These are phyloP conservation scores for Aspergillus campestris DNA, from an alignment of 495 filamentous ascomycete genomes.

Conservation along the genomic window DNA sequence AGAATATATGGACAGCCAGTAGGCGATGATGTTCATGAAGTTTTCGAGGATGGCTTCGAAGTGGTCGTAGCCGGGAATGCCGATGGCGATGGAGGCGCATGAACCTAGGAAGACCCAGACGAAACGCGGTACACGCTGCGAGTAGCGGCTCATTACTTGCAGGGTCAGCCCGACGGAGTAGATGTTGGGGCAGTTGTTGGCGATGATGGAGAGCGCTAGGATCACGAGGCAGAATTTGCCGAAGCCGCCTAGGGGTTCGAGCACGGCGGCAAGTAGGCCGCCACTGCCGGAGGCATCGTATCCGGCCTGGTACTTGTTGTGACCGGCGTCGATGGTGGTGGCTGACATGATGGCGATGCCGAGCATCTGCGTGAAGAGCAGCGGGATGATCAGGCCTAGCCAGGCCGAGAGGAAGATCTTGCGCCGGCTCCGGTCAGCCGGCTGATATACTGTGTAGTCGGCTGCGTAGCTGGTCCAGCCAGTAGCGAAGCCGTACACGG, in stretches of 20 bases:
- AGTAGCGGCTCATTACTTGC: conserved; percentile 58
- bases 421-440: conserved; percentile 44
- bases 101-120: conserved; percentile 66
- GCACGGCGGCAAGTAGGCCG: conserved; percentile 59
- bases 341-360: conserved; percentile 67
- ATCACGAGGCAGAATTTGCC: conserved; percentile 79
- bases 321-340: conserved; percentile 37
- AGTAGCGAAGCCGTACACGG: conserved; percentile 69
- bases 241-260: conserved; percentile 62
- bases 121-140: conserved; percentile 66
- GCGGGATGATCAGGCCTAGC: conserved; percentile 59
- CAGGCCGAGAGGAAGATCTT: conserved; percentile 65
- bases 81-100: conserved; percentile 62
- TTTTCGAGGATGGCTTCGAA: conserved; percentile 66
- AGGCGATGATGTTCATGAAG: conserved; percentile 73
- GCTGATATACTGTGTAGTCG: conserved; percentile 82
- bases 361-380: conserved; percentile 72
- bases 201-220: conserved; percentile 69
- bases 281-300: conserved; percentile 58
- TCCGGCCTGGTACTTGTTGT: conserved; percentile 49
- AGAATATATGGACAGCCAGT: conserved; percentile 81
- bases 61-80: conserved; percentile 66
- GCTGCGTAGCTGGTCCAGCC: conserved; percentile 76
- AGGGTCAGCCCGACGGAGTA: conserved; percentile 74
- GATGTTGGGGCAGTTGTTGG: conserved; percentile 84